Evolutionary conservation across 2,329 filamentous ascomycete species (phyloP).

Genomic region (Colletotrichum sp.): DNA sequence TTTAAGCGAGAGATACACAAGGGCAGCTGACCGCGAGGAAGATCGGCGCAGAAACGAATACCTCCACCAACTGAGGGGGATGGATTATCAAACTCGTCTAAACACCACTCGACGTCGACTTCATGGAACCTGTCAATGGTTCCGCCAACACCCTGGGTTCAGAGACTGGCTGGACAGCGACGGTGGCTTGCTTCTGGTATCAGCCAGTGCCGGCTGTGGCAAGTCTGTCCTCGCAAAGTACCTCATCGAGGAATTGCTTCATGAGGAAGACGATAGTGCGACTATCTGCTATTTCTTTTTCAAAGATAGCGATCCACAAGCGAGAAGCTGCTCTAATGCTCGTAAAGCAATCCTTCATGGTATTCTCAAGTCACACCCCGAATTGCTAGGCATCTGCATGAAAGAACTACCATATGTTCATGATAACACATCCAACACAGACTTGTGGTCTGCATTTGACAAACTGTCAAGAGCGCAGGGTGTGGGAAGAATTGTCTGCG

Average conservation of each 20-base stretch:
- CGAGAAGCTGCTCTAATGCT: not conserved
- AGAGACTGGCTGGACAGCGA: not conserved
- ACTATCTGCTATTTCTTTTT: not conserved
- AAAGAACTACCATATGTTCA: rapidly evolving
- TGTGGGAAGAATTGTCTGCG: not conserved
- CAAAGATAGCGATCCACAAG: not conserved
- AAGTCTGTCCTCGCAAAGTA: not conserved
- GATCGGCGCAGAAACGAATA: not conserved
- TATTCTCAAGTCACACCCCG: not conserved
- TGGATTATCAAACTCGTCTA: not conserved
- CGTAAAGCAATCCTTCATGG: not conserved
- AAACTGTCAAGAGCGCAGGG: not conserved
- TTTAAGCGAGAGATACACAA: not conserved
- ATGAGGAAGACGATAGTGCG: not conserved
- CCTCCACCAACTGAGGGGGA: not conserved
- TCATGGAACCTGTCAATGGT: not conserved
- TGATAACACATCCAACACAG: too few species aligned
- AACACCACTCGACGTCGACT: not conserved
- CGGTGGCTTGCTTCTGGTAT: not conserved
- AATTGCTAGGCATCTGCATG: not conserved
- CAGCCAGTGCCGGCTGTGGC: not conserved
- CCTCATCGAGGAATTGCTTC: not conserved
- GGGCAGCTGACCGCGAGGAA: not conserved
- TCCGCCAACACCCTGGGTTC: not conserved
- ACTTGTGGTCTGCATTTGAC: not conserved